Evolutionary conservation across 192 early-diverging fungal species (phyloP), one percentile per base, ranked within the genome.

Genomic region (Podila verticillata): DNA sequence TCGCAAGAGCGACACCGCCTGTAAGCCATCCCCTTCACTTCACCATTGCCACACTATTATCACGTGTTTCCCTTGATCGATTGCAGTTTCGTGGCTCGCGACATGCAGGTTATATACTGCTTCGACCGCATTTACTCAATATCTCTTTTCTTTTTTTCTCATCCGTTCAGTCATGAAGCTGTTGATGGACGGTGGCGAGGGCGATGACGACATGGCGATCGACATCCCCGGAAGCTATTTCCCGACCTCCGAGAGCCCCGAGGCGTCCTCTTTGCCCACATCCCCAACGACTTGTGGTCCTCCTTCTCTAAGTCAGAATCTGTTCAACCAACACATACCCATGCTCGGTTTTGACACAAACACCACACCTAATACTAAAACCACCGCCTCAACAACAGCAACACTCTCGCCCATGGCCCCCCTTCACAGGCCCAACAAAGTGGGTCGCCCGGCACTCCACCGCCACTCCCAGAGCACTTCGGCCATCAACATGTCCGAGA

Each of bases 1-100:
- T 49, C 87, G 90, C 61, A 89, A 90, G 83, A 79, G 79, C 19
- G 86, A 88, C 39, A 54, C 75, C 20, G 81, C 85, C 20, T 88
- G 86, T 88, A 85, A 84, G 84, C 24, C 13, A 17, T 48, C 5
- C 47, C 29, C 63, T 49, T 32, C 13, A 0, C 48, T 30, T 24
- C 4, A 31, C 22, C 39, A 28, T 64, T 61, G 31, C 15, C 1
- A 15, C 34, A 1, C 60, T 26, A 8, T 36, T 35, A 48, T 63
- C 22, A 22, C 20, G 49, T 24, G 49, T n/a, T n/a, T n/a, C n/a
- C 7, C 2, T 26, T 54, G 17, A 12, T 54, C n/a, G 6, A n/a
- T n/a, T 4, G 20, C 0, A 0, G 5, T 49, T 49, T 49, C 48
- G 15, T 13, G 15, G 20, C 22, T 54, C 24, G 6, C 9, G n/a